A percentile compares a stretch with the other conserved stretches of the same genome.
phyloP scores from a whole-genome alignment of 768 basidiomycete genomes.

The Tylopilus plumbeoviolaceoides region DNA sequence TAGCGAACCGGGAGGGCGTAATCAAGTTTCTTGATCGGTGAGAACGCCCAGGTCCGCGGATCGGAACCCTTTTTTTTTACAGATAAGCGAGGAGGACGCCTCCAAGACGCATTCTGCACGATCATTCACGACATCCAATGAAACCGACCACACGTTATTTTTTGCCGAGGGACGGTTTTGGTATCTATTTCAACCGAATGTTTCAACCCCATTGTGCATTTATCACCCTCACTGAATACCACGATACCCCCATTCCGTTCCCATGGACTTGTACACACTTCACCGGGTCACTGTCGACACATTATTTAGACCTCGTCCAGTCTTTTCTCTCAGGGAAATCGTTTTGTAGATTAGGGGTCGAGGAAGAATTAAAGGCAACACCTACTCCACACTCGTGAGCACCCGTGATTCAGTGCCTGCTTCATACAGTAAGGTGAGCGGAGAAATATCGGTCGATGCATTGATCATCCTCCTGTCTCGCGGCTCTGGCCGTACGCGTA shows the following conservation, averaged over 20 bases:
- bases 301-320: conserved; percentile 15
- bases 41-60: conserved; percentile 16
- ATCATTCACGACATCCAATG: conserved; percentile 27
- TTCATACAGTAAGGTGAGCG: conserved; percentile 5
- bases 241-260: conserved; percentile 33
- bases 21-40: conserved; percentile 25
- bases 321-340: conserved; percentile 10
- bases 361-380: conserved; percentile 1
- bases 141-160: conserved; percentile 12
- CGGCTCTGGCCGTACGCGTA: not conserved
- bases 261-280: conserved; percentile 27
- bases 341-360: conserved; percentile 21
- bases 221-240: conserved; percentile 28
- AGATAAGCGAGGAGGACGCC: conserved; percentile 8
- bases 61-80: conserved; percentile 5
- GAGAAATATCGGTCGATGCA: conserved; percentile 14
- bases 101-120: conserved; percentile 15
- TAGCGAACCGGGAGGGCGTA: conserved; percentile 7
- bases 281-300: conserved; percentile 13
- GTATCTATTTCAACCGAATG: conserved; percentile 30
- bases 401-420: conserved; percentile 2
- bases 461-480: not conserved
- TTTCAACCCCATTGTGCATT: conserved; percentile 29
- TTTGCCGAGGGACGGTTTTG: conserved; percentile 19
- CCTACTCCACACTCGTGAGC: not conserved